Conservation (phyloP, 2,329 filamentous ascomycete genomes). For the Xylariomycetidae sp. region DNA sequence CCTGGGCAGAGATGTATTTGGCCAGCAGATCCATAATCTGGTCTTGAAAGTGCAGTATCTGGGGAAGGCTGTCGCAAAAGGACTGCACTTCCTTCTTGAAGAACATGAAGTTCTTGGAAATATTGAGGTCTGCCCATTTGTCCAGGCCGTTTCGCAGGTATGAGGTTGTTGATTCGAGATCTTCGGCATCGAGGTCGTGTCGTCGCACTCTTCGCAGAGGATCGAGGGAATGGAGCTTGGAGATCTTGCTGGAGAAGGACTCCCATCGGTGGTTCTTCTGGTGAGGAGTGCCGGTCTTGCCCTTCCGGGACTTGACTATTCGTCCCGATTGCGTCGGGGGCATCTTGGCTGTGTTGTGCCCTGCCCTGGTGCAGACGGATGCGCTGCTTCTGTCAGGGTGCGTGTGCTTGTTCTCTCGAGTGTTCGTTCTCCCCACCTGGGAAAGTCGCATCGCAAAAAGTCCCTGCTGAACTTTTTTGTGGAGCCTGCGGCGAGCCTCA, state of each 20-base stretch:
- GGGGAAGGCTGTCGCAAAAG: conserved; percentile 81
- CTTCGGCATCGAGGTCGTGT: conserved; percentile 74
- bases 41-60: conserved; percentile 86
- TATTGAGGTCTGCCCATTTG: conserved; percentile 87
- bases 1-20: conserved; percentile 69
- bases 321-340: conserved; percentile 57
- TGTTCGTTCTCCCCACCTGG: too few relatives aligned
- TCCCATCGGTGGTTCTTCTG: conserved; percentile 86
- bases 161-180: conserved; percentile 70
- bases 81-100: conserved; percentile 72
- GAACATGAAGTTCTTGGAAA: conserved; percentile 71
- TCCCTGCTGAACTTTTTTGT: conserved; percentile 21
- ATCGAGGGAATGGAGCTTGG: conserved; percentile 83
- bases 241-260: conserved; percentile 83
- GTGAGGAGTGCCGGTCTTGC: conserved; percentile 64
- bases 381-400: too few relatives aligned
- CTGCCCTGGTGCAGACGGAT: too few relatives aligned
- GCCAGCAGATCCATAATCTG: conserved; percentile 74
- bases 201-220: conserved; percentile 84
- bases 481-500: conserved; percentile 12
- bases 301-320: conserved; percentile 63
- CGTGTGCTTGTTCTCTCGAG: too few relatives aligned
- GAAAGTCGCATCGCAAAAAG: conserved; percentile 9
- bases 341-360: conserved; percentile 49
- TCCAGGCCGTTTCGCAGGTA: conserved; percentile 79